Percentiles rank a stretch among this genome's conserved stretches.
Conservation (phyloP, 129 eudicot genomes). For the Arctium lappa region DNA sequence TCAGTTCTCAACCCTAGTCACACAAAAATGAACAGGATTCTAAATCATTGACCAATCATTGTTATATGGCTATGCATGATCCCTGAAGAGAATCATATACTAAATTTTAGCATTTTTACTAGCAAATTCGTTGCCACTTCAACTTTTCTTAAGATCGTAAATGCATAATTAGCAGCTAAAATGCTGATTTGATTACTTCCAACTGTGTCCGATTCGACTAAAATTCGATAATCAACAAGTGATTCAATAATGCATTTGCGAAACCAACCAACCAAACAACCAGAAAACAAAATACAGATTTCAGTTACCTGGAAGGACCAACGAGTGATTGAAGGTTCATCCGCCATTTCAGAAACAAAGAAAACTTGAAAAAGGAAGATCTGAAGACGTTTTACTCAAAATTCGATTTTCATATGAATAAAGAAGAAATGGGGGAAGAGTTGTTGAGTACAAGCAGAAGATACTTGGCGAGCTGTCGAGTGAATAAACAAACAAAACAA, state of each 20-base stretch:
- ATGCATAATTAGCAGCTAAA: neutral
- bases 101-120: neutral
- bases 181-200: neutral
- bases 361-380: slow-evolving; percentile 15
- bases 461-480: slow-evolving; percentile 18
- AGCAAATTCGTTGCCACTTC: neutral
- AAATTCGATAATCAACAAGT: neutral
- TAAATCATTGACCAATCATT: neutral
- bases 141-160: neutral
- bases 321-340: slow-evolving; percentile 72
- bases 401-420: neutral
- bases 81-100: neutral
- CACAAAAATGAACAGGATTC: neutral
- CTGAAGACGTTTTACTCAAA: neutral
- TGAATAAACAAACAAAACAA: neutral
- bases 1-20: slow-evolving; percentile 16
- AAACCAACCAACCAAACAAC: neutral
- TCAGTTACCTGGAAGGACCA: slow-evolving; percentile 69
- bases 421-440: neutral
- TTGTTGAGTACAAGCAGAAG: slow-evolving; percentile 19
- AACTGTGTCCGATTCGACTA: slow-evolving; percentile 1
- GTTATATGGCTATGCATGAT: neutral
- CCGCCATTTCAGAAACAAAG: slow-evolving; percentile 41
- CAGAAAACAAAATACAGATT: neutral
- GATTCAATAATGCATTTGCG: neutral